Base-by-base conservation (phyloP, 768 basidiomycete species). In the Trametes maxima region DNA sequence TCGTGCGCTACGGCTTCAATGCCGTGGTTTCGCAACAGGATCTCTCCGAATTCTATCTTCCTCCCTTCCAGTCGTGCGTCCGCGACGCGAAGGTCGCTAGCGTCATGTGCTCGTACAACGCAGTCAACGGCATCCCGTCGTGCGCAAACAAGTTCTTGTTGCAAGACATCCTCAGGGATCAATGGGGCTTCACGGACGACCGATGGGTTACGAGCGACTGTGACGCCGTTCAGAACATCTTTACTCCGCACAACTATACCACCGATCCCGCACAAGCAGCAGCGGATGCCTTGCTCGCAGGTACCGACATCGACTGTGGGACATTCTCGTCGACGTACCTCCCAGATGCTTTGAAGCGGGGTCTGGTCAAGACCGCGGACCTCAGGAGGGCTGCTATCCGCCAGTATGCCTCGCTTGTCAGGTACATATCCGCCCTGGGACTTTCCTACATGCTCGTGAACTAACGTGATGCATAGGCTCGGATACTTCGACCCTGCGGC, bases 21-120 rank as follows among this genome's bases (percentile, higher is more conserved):
- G 85, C 85, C 2, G 62, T 77, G n/a, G 80, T 86, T 13, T 75
- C 81, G 8, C 69, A 74, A 7, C 85, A 85, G 59, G 85, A 86
- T 59, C 70, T 86, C 25, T 79, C 76, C 69, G 82, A 84, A 65
- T 86, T 75, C 66, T 85, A 85, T 69, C 73, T 81, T 6, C 83
- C 80, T 0, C 70, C 82, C 3, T 86, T 85, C 80, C 82, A 84
- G 68, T 77, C 73, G 50, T 85, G 84, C 66, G 83, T 83, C n/a
- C 76, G 84, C 40, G 85, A 86, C 63, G 84, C 84, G 11, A 82
- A 83, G 65, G 84, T 82, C 37, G 82, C 77, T 2, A 80, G 80
- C n/a, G 75, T 85, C 37, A 85, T 85, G 84, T 86, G 84, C 75
- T 82, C 80, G 62, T 86, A 85, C 67, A 86, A 85, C 62, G 79